Evolutionary conservation across 2,329 filamentous ascomycete genomes (phyloP), one percentile per base, ranked within the genome.

Genomic region (Rugonectria rugulosa): DNA sequence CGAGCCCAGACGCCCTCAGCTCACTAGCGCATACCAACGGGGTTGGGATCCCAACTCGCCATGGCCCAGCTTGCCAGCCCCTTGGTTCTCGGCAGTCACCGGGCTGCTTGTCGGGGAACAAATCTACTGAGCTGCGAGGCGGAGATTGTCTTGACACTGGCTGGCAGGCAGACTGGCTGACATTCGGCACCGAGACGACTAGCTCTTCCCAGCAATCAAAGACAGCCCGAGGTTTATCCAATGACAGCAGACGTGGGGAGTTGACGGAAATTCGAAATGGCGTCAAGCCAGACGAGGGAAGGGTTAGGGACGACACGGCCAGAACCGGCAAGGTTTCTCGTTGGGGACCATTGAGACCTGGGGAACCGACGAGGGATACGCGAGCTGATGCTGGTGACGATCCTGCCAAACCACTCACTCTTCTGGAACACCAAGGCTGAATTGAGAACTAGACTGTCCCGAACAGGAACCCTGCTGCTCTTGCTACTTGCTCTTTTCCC

Each of bases 1-100:
- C 43, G 57, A 60, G 52, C 45, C 61, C 60, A 60, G 59, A 55
- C 63, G 53, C 23, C 59, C 56, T 64, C 64, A 67, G 64, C 62
- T 67, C 62, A 59, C 63, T 67, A 67, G 64, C 55, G 64, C 48
- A 31, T 21, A 38, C 34, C 44, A 45, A 48, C 44, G 41, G 38
- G 52, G 52, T 55, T 47, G 46, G 19, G 36, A 36, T 34, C 31
- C 37, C 21, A 51, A 43, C 47, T 49, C 40, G 40, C 43, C 37
- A 47, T 34, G 36, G 43, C n/a, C n/a, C n/a, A n/a, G n/a, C n/a
- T n/a, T n/a, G n/a, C 47, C 24, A 38, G 29, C 15, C 41, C 50
- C 42, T 54, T 44, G 44, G 27, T 55, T 49, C 45, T 55, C 52
- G 52, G 52, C 45, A 55, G 45, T 55, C 52, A 50, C 52, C 52